Evolutionary conservation across 129 eudicot species (phyloP).

Genomic region (Apium graveolens): DNA sequence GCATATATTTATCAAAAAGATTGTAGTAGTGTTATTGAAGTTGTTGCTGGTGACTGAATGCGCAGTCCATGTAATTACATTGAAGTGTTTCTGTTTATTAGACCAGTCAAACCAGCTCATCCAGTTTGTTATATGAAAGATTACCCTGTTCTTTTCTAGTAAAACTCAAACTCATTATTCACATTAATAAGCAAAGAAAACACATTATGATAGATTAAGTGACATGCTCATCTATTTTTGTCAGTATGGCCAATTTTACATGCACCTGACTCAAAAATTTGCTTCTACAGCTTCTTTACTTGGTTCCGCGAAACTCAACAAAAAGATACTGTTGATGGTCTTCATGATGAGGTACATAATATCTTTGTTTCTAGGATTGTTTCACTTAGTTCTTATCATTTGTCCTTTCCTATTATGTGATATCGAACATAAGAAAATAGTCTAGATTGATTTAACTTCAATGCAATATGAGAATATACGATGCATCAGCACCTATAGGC

Average conservation of each 20-base stretch:
- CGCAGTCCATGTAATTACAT: neutral
- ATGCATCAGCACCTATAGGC: neutral
- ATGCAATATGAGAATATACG: neutral
- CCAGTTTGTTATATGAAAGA: neutral
- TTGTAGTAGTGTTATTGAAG: neutral
- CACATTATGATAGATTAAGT: neutral
- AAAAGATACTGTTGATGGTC: conserved; percentile 25
- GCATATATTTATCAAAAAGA: neutral
- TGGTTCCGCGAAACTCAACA: conserved; percentile 45
- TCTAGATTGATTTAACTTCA: neutral
- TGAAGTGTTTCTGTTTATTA: neutral
- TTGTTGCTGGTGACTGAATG: neutral
- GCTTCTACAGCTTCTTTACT: conserved; percentile 46
- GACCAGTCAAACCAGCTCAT: neutral
- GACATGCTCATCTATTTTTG: neutral
- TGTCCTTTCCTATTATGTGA: neutral
- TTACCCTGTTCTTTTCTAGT: neutral
- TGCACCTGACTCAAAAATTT: neutral
- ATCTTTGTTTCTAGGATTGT: neutral
- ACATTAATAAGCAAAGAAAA: neutral
- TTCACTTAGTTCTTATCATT: neutral
- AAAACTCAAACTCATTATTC: neutral
- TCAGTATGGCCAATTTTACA: neutral
- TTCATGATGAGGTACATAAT: conserved; percentile 37
- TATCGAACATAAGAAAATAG: neutral